A percentile compares a stretch with the other conserved stretches of the same genome.
phyloP scores from a whole-genome alignment of 352 stramenopile genomes.

The Phytopythium chamaehyphon region DNA sequence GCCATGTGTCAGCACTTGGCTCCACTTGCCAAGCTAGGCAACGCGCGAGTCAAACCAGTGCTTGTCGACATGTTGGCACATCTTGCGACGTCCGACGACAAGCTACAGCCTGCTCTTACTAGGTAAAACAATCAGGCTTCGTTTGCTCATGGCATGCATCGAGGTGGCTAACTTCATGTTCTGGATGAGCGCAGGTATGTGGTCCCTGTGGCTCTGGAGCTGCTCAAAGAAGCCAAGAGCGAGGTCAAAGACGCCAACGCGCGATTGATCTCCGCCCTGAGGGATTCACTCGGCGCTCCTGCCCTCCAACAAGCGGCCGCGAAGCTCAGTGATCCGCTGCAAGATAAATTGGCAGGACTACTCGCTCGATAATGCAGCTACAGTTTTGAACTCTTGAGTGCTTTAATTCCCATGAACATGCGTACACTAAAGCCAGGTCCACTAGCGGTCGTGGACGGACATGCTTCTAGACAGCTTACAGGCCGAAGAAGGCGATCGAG shows the following conservation, averaged over 20 bases:
- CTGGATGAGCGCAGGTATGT: conserved; percentile 30
- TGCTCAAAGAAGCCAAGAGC: conserved; percentile 75
- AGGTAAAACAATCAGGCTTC: neutral
- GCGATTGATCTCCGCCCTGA: conserved; percentile 31
- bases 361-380: conserved; percentile 12
- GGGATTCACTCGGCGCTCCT: conserved; percentile 12
- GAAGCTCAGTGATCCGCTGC: conserved; percentile 50
- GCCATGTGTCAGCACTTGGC: conserved; percentile 57
- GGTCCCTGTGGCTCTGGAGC: conserved; percentile 57
- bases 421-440: neutral
- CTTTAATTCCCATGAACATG: neutral
- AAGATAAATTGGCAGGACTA: conserved; percentile 47
- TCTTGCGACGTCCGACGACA: conserved; percentile 40
- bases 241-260: conserved; percentile 63
- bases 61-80: conserved; percentile 50
- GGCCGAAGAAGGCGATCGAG: conserved; percentile 1
- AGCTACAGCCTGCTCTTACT: conserved; percentile 48
- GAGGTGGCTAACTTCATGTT: conserved; percentile 6
- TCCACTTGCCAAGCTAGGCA: conserved; percentile 39
- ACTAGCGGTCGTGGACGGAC: conserved; percentile 1
- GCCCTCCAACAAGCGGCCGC: conserved; percentile 17
- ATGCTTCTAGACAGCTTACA: neutral
- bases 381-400: neutral
- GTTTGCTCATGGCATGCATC: neutral
- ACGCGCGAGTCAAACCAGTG: conserved; percentile 51